A percentile compares a stretch with the other conserved stretches of the same genome.
These are phyloP conservation scores for Lachancea kluyveri DNA, from an alignment of 805 yeast species.

Conservation along the genomic window DNA sequence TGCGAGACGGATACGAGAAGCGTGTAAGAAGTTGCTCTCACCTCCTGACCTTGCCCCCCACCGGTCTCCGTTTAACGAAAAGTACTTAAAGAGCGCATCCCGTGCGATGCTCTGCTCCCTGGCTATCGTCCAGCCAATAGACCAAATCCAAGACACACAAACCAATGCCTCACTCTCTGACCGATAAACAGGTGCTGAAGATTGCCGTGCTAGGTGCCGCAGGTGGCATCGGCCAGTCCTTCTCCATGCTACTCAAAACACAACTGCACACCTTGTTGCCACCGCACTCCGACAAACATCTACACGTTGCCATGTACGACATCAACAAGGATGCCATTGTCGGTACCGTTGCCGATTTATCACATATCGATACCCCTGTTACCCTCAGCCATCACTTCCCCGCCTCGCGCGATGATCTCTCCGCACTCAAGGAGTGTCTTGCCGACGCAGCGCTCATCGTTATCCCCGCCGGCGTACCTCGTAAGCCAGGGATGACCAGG, in stretches of 20 bases:
- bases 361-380: constrained; percentile 72
- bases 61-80: neutral
- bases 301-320: constrained; percentile 65
- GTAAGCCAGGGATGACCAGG: constrained; percentile 94
- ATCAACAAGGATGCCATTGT: constrained; percentile 56
- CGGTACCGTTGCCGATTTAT: constrained; percentile 85
- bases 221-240: constrained; percentile 93
- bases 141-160: neutral
- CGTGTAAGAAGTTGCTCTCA: no score
- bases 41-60: neutral
- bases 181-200: constrained; percentile 33
- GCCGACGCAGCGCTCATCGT: constrained; percentile 22
- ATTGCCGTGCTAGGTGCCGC: constrained; percentile 89
- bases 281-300: constrained; percentile 41
- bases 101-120: neutral
- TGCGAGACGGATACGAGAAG: no score
- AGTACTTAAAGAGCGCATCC: no score
- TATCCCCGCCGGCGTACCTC: constrained; percentile 83
- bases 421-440: constrained; percentile 29
- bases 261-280: constrained; percentile 15
- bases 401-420: constrained; percentile 22
- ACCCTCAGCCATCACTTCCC: constrained; percentile 57
- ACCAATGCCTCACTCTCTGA: constrained; percentile 23
- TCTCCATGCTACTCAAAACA: constrained; percentile 72
- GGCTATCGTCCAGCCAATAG: neutral